A percentile compares a stretch with the other conserved stretches of the same genome.
phyloP scores from a whole-genome alignment of 2,329 filamentous ascomycete genomes.

The Aplosporella prunicola region DNA sequence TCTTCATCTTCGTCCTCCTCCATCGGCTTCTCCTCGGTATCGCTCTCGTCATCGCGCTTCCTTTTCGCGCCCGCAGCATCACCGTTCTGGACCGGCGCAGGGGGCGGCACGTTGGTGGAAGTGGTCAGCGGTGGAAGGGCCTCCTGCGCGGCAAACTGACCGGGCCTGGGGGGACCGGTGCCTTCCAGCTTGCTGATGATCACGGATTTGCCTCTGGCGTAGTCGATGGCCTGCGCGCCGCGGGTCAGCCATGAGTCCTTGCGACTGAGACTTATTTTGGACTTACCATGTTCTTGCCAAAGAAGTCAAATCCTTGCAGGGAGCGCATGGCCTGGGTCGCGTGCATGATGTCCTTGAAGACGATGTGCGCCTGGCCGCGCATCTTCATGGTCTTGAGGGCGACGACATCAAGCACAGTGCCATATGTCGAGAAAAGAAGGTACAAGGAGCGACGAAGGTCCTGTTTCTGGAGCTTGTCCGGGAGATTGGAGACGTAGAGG shows the following conservation, averaged over 20 bases:
- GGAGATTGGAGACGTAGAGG: constrained; percentile 82
- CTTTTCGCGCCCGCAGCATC: constrained; percentile 54
- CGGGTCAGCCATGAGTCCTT: no score
- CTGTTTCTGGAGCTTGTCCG: constrained; percentile 79
- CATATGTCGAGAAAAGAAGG: constrained; percentile 88
- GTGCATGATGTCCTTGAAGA: constrained; percentile 82
- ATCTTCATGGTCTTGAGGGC: constrained; percentile 83
- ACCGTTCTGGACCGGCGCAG: constrained; percentile 41
- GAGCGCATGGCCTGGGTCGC: constrained; percentile 89
- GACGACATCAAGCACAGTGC: constrained; percentile 83
- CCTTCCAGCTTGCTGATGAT: constrained; percentile 86
- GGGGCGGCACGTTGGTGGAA: constrained; percentile 7
- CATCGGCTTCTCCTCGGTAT: constrained; percentile 28
- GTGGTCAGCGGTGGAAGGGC: constrained; percentile 24
- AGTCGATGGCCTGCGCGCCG: constrained; percentile 75
- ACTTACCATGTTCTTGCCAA: constrained; percentile 75
- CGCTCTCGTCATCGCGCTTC: constrained; percentile 46
- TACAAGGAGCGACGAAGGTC: constrained; percentile 84
- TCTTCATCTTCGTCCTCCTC: constrained; percentile 43
- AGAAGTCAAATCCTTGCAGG: constrained; percentile 75
- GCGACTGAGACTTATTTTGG: neutral
- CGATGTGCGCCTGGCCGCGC: constrained; percentile 90
- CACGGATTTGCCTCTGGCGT: constrained; percentile 82
- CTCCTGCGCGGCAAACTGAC: constrained; percentile 20
- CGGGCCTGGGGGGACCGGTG: constrained; percentile 62